Evolutionary conservation across 2,329 filamentous ascomycete species (phyloP).

Genomic region (Ceratocystis albifundus): DNA sequence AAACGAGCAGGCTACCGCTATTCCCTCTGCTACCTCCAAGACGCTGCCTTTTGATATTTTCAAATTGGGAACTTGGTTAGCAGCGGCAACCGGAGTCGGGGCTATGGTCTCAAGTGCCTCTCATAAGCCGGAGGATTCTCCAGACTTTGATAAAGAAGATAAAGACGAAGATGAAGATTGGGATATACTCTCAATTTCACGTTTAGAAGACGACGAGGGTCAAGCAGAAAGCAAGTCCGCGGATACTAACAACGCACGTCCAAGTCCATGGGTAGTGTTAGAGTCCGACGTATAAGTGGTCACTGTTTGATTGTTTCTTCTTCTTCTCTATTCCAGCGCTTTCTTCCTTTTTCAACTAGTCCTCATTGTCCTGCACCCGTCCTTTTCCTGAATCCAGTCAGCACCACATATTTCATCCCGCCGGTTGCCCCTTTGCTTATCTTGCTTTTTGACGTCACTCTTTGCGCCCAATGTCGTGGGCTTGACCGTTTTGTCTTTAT

Average conservation of each 20-base stretch:
- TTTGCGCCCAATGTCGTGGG: background rate
- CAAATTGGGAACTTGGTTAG: conserved; percentile 4
- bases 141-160: conserved; percentile 1
- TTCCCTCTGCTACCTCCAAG: background rate
- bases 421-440: background rate
- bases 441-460: background rate
- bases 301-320: background rate
- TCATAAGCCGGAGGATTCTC: background rate
- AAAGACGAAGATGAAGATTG: conserved; percentile 13
- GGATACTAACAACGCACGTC: background rate
- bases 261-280: conserved; percentile 15
- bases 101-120: background rate
- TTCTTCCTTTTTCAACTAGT: background rate
- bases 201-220: background rate
- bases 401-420: background rate
- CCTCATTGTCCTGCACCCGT: background rate
- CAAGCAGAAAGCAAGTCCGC: background rate
- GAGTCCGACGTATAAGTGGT: background rate
- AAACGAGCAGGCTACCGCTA: background rate
- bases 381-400: conserved; percentile 16
- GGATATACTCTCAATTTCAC: conserved; percentile 12
- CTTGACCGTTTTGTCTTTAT: background rate
- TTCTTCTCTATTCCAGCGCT: background rate
- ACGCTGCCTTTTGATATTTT: background rate
- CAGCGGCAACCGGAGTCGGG: background rate